phyloP scores from a whole-genome alignment of 2,329 filamentous ascomycete genomes.

The Penicillium aurantiogriseum region DNA sequence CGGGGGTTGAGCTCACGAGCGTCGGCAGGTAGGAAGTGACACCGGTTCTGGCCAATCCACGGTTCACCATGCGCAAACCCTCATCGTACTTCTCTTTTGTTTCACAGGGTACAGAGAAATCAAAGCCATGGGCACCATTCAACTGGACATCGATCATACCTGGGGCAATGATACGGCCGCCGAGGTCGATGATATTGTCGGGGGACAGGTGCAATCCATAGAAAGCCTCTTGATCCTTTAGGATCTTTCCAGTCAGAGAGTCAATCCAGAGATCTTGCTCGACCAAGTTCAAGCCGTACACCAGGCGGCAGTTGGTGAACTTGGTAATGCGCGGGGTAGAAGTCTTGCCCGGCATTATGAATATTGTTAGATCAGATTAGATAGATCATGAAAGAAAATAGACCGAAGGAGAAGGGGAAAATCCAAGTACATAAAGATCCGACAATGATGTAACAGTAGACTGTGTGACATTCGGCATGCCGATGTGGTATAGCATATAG shows the following conservation, averaged over 20 bases:
- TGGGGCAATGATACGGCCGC: slow-evolving; percentile 77
- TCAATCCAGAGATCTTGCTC: slow-evolving; percentile 86
- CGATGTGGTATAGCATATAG: slow-evolving; percentile 18
- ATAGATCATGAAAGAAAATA: not conserved
- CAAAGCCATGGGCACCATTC: slow-evolving; percentile 89
- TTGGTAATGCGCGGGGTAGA: slow-evolving; percentile 64
- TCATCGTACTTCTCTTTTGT: slow-evolving; percentile 68
- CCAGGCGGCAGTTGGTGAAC: slow-evolving; percentile 81
- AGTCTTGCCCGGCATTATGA: slow-evolving; percentile 40
- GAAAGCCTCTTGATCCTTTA: slow-evolving; percentile 65
- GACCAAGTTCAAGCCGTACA: slow-evolving; percentile 67
- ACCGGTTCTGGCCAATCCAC: slow-evolving; percentile 69
- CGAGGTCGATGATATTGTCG: slow-evolving; percentile 73
- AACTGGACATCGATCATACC: slow-evolving; percentile 90
- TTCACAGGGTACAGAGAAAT: slow-evolving; percentile 74
- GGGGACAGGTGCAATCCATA: slow-evolving; percentile 54
- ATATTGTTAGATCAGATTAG: not conserved
- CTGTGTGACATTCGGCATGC: slow-evolving; percentile 25
- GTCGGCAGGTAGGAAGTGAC: slow-evolving; percentile 88
- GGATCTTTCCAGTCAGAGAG: slow-evolving; percentile 74
- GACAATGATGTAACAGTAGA: slow-evolving; percentile 21
- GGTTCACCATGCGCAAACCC: slow-evolving; percentile 70
- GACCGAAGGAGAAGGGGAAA: not conserved
- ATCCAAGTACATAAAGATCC: slow-evolving; percentile 5
- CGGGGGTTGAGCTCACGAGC: slow-evolving; percentile 68